Conservation (phyloP, 2,329 filamentous ascomycete species). For the Ascochyta viciae-villosae region DNA sequence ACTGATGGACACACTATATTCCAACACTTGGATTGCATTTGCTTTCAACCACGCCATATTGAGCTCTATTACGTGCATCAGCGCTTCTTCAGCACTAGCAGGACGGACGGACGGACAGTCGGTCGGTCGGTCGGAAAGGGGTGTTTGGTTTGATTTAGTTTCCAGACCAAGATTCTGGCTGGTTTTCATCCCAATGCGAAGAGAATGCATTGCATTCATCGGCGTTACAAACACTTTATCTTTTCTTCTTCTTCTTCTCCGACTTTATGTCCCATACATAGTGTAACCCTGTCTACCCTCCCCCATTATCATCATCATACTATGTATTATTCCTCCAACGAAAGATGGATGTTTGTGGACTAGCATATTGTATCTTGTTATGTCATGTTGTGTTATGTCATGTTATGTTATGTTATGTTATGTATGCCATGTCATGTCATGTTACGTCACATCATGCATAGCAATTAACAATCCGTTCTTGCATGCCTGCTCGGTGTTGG, state of each 20-base stretch:
- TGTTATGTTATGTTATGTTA: too few relatives aligned
- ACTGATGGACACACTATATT: conserved; percentile 61
- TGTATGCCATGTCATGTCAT: too few relatives aligned
- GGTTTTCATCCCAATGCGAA: neutral
- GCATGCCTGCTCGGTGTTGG: conserved; percentile 8
- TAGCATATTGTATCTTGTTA: neutral
- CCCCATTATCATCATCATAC: neutral
- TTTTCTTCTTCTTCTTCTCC: too few relatives aligned
- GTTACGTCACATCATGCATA: too few relatives aligned
- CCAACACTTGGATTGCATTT: neutral
- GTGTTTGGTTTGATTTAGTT: neutral
- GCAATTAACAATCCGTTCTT: neutral
- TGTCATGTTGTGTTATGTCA: neutral
- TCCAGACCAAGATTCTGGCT: neutral
- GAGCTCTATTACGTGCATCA: neutral
- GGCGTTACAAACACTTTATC: conserved; percentile 3
- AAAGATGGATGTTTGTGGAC: neutral
- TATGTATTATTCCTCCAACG: conserved; percentile 10
- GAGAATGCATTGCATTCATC: conserved; percentile 17
- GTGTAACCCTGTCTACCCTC: neutral
- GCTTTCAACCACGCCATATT: conserved; percentile 7
- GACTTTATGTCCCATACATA: conserved; percentile 2
- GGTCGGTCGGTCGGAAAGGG: too few relatives aligned
- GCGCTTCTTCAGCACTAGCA: conserved; percentile 16
- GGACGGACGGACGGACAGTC: neutral